Evolutionary conservation across 345 rosid species (phyloP).

Genomic region (Linum usitatissimum): DNA sequence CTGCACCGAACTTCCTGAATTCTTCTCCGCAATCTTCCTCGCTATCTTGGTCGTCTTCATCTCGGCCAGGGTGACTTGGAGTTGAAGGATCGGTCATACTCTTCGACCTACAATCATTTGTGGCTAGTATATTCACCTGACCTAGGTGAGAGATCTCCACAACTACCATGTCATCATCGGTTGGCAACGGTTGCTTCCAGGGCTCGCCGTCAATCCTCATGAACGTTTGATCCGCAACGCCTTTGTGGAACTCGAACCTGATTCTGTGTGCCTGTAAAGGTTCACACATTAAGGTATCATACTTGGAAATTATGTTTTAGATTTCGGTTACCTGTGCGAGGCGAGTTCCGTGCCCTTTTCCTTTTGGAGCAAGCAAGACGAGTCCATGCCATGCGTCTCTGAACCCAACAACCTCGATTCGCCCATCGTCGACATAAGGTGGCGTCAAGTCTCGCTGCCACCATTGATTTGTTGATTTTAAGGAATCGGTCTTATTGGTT

Average conservation of each 20-base stretch:
- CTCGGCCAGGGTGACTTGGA: constrained; percentile 5
- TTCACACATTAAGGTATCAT: too few species aligned
- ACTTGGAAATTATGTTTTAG: not conserved
- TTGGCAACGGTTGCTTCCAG: constrained; percentile 69
- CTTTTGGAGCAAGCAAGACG: constrained; percentile 30
- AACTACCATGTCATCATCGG: constrained; percentile 42
- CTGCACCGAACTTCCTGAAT: constrained; percentile 55
- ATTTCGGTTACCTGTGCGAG: constrained; percentile 34
- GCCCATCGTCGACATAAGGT: constrained; percentile 39
- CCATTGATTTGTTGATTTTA: not conserved
- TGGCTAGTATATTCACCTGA: constrained; percentile 59
- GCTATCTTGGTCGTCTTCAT: constrained; percentile 11
- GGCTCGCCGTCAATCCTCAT: constrained; percentile 79
- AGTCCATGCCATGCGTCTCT: constrained; percentile 45
- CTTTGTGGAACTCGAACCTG: constrained; percentile 51
- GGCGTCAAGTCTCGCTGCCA: constrained; percentile 33
- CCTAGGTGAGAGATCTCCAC: constrained; percentile 51
- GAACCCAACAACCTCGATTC: constrained; percentile 38
- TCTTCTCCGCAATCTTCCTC: constrained; percentile 43
- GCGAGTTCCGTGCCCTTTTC: constrained; percentile 41
- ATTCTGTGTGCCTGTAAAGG: constrained; percentile 37
- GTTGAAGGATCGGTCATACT: constrained; percentile 33
- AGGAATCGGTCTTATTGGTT: too few species aligned
- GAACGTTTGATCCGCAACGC: constrained; percentile 45
- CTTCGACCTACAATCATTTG: constrained; percentile 35